Evolutionary conservation across 805 yeast genomes (phyloP).

Genomic region (Candida orba): DNA sequence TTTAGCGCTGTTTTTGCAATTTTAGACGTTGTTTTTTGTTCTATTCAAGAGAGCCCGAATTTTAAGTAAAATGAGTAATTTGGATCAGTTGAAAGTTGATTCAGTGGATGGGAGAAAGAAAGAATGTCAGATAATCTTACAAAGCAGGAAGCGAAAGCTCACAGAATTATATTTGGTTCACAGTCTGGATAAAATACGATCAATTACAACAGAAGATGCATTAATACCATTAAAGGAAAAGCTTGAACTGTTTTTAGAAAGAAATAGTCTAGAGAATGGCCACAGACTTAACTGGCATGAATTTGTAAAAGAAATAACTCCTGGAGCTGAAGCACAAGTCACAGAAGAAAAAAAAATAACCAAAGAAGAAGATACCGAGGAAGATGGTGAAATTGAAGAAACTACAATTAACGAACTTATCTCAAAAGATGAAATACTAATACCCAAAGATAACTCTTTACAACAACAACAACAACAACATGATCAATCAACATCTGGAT

Average conservation of each 20-base stretch:
- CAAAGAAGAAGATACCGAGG: not conserved
- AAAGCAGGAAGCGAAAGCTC: conserved; percentile 48
- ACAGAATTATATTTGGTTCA: conserved; percentile 58
- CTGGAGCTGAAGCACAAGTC: not conserved
- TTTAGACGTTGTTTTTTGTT: no score
- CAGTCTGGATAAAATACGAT: conserved; percentile 37
- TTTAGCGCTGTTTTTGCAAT: not conserved
- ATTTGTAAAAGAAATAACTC: conserved; percentile 12
- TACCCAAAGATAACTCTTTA: not conserved
- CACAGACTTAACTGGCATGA: conserved; percentile 28
- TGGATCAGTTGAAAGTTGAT: not conserved
- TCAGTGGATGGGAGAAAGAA: not conserved
- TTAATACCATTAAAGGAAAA: conserved; percentile 32
- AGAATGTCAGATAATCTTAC: conserved; percentile 29
- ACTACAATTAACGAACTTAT: not conserved
- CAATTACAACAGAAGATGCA: conserved; percentile 33
- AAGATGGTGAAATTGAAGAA: not conserved
- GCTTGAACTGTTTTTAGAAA: conserved; percentile 39
- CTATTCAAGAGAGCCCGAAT: not conserved
- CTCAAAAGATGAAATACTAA: not conserved
- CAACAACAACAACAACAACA: not conserved
- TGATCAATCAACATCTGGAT: not conserved
- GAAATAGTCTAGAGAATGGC: conserved; percentile 46
- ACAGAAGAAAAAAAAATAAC: not conserved
- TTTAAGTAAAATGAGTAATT: not conserved